phyloP scores from a whole-genome alignment of 2,329 filamentous ascomycete species.

The Penicillium oxalicum region DNA sequence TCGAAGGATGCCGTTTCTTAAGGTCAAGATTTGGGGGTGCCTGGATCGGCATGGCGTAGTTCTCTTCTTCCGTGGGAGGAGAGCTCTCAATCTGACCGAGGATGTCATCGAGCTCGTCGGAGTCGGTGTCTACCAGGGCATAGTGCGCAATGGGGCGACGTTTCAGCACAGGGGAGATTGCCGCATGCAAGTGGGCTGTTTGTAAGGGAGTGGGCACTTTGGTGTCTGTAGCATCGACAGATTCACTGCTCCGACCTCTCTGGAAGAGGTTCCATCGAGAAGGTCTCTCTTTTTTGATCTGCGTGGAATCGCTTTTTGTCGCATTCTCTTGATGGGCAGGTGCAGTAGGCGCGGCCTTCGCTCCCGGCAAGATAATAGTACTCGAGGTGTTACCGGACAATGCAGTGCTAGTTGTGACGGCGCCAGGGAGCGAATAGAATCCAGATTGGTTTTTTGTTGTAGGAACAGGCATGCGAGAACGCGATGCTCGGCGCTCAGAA shows the following conservation, averaged over 20 bases:
- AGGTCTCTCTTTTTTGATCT: constrained; percentile 31
- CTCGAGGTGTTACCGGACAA: constrained; percentile 18
- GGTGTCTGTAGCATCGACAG: constrained; percentile 22
- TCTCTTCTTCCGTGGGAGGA: constrained; percentile 35
- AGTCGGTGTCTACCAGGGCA: constrained; percentile 48
- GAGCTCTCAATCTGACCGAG: constrained; percentile 35
- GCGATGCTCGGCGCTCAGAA: background rate
- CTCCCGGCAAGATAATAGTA: constrained; percentile 5
- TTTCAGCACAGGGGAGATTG: constrained; percentile 33
- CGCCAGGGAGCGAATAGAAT: constrained; percentile 18
- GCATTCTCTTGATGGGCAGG: constrained; percentile 13
- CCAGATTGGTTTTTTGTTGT: constrained; percentile 12
- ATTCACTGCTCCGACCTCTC: constrained; percentile 28
- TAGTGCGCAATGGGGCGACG: constrained; percentile 52
- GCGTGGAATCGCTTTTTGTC: constrained; percentile 29
- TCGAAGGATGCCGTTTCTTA: constrained; percentile 31
- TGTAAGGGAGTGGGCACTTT: constrained; percentile 4
- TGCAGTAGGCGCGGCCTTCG: constrained; percentile 3
- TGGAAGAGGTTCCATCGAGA: constrained; percentile 57
- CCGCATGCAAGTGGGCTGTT: constrained; percentile 34
- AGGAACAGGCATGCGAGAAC: constrained; percentile 22
- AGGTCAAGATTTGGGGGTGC: constrained; percentile 27
- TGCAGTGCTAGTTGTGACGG: constrained; percentile 18
- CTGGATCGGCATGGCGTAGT: constrained; percentile 16
- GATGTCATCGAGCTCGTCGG: constrained; percentile 37